Evolutionary conservation across 1,284 basidiomycete species (phyloP).

Genomic region (Heimioporus retisporus): DNA sequence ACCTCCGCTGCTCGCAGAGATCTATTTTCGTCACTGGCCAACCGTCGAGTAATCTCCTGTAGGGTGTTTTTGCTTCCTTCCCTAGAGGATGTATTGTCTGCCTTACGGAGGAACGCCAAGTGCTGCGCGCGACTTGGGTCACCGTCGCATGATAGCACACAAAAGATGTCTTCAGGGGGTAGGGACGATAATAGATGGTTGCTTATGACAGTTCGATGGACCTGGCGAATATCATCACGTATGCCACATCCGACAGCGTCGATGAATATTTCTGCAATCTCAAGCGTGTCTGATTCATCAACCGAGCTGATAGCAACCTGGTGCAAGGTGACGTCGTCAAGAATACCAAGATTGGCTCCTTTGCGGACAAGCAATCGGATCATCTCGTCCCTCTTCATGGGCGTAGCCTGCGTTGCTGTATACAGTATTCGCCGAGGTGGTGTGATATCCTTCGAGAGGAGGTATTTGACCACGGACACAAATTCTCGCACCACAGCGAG

Average conservation of each 20-base stretch:
- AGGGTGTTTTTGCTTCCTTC: too few relatives aligned
- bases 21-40: too few relatives aligned
- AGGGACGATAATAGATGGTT: too few relatives aligned
- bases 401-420: not conserved
- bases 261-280: slow-evolving; percentile 11
- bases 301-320: slow-evolving; percentile 2
- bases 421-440: slow-evolving; percentile 16
- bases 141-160: too few relatives aligned
- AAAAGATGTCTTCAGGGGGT: too few relatives aligned
- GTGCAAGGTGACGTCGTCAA: slow-evolving; percentile 1
- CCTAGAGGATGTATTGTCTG: too few relatives aligned
- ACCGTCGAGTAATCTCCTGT: too few relatives aligned
- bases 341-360: not conserved
- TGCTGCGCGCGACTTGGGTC: too few relatives aligned
- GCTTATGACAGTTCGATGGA: too few relatives aligned
- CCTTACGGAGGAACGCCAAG: too few relatives aligned
- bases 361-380: slow-evolving; percentile 11
- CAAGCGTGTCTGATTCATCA: not conserved
- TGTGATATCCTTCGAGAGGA: slow-evolving; percentile 2
- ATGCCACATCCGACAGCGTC: not conserved
- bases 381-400: slow-evolving; percentile 12
- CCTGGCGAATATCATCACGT: too few relatives aligned
- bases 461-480: slow-evolving; percentile 18
- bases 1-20: too few relatives aligned
- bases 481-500: slow-evolving; percentile 5